These are phyloP conservation scores for Cryptosporidium sp. DNA, from an alignment of 169 alveolate genomes.

Conservation along the genomic window DNA sequence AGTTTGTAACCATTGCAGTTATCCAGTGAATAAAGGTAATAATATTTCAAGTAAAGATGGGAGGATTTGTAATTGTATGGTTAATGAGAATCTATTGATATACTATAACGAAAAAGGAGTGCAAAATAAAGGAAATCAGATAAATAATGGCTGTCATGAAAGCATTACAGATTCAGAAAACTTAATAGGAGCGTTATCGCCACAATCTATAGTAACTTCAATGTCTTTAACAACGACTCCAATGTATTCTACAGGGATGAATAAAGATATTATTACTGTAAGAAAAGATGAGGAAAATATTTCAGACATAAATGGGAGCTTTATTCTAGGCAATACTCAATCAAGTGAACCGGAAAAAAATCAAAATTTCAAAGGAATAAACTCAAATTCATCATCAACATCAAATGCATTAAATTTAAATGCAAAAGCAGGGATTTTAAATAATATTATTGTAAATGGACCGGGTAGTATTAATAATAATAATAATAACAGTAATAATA, in stretches of 20 bases:
- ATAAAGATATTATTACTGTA: not conserved
- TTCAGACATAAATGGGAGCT: constrained; percentile 5
- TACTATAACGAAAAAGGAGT: constrained; percentile 1
- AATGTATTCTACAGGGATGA: constrained; percentile 21
- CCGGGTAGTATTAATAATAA: not conserved
- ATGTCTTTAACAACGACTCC: constrained; percentile 42
- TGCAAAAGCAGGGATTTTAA: not conserved
- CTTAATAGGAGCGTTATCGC: constrained; percentile 21
- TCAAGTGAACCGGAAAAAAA: constrained; percentile 11
- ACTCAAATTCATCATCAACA: not conserved
- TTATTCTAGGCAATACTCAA: not conserved
- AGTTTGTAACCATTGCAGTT: constrained; percentile 33
- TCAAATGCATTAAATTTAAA: not conserved
- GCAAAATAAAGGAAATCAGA: constrained; percentile 5
- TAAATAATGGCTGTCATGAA: not conserved
- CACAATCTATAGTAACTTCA: constrained; percentile 50
- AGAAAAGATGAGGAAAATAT: constrained; percentile 55
- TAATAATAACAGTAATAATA: not conserved
- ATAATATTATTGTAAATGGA: constrained; percentile 18
- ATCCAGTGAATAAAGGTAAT: not conserved
- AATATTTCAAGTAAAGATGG: not conserved
- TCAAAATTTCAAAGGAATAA: constrained; percentile 1
- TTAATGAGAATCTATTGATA: constrained; percentile 16
- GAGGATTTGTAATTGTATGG: constrained; percentile 24
- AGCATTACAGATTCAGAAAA: constrained; percentile 7